Base-by-base conservation (phyloP, 2,329 filamentous ascomycete species). In the Cladosporium sp. region DNA sequence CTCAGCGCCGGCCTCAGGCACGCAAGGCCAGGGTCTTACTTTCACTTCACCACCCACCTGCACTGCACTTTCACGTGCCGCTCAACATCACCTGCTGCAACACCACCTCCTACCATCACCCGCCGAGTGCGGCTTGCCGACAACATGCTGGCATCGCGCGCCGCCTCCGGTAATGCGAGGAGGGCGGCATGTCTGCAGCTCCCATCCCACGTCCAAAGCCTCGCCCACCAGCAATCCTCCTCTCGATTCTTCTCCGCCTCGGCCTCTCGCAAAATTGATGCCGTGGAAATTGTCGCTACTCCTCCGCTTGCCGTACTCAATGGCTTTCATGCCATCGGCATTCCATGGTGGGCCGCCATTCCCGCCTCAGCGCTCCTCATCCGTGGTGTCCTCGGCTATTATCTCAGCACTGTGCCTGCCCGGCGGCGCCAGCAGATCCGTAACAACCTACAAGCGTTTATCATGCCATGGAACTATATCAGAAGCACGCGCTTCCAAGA, bases 291-390 rank as follows among this genome's bases (percentile, higher is more conserved):
- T 43, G 29, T 49, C 29, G 51, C 47, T 12, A 41, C n/a, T 16
- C 41, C 11, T 58, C 59, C 18, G 49, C 50, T 11, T 8, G 43
- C 47, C 27, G 18, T 62, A 13, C 53, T 67, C 41, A 56, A 65
- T 47, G 39, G 22, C 30, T 27, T 67, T 4, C 64, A 67, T 43
- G 32, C 36, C 19, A 38, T 49, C 30, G 60, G 63, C n/a, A 42
- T 66, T 9, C 62, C 65, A 9, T 67, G 64, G 64, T 65, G 47
- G 15, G 60, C 59, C 11, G 60, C 53, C 25, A 52, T 67, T 5
- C 64, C 65, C 0, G 25, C 55, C 7, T 50, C 62, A 15, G 64
- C 65, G 11, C 29, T 65, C 19, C 35, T 64, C 32, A 53, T 66
- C 12, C 61, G 62, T 32, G 55, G 59, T 38, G 38, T 58, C 7